phyloP scores from a whole-genome alignment of 2,329 filamentous ascomycete genomes.

The Coniosporium uncinatum region DNA sequence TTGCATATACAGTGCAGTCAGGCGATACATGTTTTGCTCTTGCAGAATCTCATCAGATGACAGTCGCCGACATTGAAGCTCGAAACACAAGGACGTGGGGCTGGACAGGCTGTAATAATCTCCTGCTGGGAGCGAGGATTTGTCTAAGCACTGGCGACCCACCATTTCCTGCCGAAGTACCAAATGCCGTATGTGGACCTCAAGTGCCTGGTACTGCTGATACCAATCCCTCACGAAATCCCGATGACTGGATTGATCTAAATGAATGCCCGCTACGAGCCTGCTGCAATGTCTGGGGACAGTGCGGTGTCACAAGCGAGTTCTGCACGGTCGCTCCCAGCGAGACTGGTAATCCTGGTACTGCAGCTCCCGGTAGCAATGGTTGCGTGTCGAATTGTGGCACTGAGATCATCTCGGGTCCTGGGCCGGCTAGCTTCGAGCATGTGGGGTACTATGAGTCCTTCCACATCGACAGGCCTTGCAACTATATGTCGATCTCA shows the following conservation, averaged over 20 bases:
- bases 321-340: slow-evolving; percentile 29
- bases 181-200: slow-evolving; percentile 38
- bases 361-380: slow-evolving; percentile 20
- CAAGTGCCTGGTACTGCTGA: slow-evolving; percentile 30
- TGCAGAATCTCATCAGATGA: slow-evolving; percentile 25
- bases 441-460: slow-evolving; percentile 25
- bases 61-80: slow-evolving; percentile 25
- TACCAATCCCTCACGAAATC: too few species aligned
- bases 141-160: slow-evolving; percentile 33
- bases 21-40: slow-evolving; percentile 28
- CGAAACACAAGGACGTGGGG: slow-evolving; percentile 38
- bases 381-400: slow-evolving; percentile 38
- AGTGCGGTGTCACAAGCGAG: slow-evolving; percentile 37
- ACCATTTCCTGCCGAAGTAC: slow-evolving; percentile 32
- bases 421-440: slow-evolving; percentile 12
- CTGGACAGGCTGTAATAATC: slow-evolving; percentile 30
- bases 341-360: slow-evolving; percentile 28
- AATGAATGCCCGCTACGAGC: slow-evolving; percentile 29
- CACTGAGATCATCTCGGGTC: slow-evolving; percentile 18
- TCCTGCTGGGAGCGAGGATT: slow-evolving; percentile 23
- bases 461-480: slow-evolving; percentile 20
- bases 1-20: slow-evolving; percentile 21
- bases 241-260: slow-evolving; percentile 20
- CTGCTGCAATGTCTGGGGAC: slow-evolving; percentile 37
- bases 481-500: slow-evolving; percentile 18